Base-by-base conservation (phyloP, 1,284 basidiomycete species). In the Pterulicium gracile region DNA sequence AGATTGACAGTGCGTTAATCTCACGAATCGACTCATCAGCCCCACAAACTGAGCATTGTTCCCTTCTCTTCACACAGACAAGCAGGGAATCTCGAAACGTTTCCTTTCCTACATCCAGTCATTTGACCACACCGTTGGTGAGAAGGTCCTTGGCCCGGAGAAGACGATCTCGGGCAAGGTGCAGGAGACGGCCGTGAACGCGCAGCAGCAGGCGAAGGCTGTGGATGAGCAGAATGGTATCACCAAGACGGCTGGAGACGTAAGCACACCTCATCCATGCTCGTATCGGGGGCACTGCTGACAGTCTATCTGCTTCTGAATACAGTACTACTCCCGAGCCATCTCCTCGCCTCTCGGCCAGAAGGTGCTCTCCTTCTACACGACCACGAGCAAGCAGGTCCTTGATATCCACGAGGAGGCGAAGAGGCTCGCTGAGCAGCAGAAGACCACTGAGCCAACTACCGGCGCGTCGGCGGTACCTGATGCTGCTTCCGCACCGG, bases 361-460 rank as follows among this genome's bases (percentile, higher is more conserved):
- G 66, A 82, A 77, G 60, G 84, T 90, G 35, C 63, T 69, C 32
- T 57, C 63, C 0, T 92, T 91, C 63, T 93, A 93, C 67, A 89
- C 86, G 5, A 67, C 64, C 18, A 88, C 88, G 1, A 72, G 79
- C 22, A 93, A 92, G 64, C 83, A 90, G 58, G 78, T 88, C 14
- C 60, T 72, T 27, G 89, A 93, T 57, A 89, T 93, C 46, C 90
- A 92, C 58, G 88, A 90, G 56, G 90, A 94, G 62, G 90, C 90
- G 1, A 69, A 73, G 48, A 78, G 90, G 39, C 87, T 92, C 56
- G 74, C 77, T 21, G 72, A 73, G 18, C 63, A 70, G 48, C 75
- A 86, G 54, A 81, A 82, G 57, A 39, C 36, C 15, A n/a, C 7
- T n/a, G 5, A 13, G 15, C 7, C n/a, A 5, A 39, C 5, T 39